Percentiles rank a stretch among this genome's conserved stretches.
Conservation (phyloP, 495 filamentous ascomycete genomes). For the Talaromyces stipitatus region DNA sequence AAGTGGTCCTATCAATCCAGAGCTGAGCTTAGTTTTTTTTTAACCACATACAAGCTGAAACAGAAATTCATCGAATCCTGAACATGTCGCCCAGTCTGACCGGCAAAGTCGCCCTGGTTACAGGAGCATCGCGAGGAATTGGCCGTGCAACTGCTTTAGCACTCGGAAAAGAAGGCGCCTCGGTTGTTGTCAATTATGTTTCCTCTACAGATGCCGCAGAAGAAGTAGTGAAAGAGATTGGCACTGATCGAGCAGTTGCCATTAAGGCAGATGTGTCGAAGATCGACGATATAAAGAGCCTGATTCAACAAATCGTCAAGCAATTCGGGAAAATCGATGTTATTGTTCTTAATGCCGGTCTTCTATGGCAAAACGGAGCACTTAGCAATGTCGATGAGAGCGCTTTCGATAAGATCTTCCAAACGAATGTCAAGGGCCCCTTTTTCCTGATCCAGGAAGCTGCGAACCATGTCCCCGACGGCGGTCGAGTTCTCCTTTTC, state of each 20-base stretch:
- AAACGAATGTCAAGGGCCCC: conserved; percentile 60
- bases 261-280: conserved; percentile 45
- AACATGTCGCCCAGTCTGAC: background rate
- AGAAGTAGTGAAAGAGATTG: conserved; percentile 46
- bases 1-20: background rate
- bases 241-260: conserved; percentile 42
- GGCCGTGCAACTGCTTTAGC: conserved; percentile 50
- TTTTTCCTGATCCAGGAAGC: conserved; percentile 59
- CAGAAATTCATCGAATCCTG: background rate
- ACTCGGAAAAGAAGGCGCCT: conserved; percentile 50
- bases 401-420: conserved; percentile 49
- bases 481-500: conserved; percentile 53
- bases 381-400: conserved; percentile 49
- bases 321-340: conserved; percentile 52
- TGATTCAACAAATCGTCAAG: conserved; percentile 34
- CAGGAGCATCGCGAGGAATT: conserved; percentile 61
- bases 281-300: conserved; percentile 27
- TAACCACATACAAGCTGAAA: background rate
- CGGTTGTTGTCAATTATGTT: conserved; percentile 57
- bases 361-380: conserved; percentile 42
- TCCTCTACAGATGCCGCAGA: conserved; percentile 44
- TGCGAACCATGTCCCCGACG: conserved; percentile 47
- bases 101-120: conserved; percentile 56
- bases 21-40: background rate
- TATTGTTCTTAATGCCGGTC: conserved; percentile 53